Conservation (phyloP, 2,329 filamentous ascomycete genomes). For the Clonostachys sp. region DNA sequence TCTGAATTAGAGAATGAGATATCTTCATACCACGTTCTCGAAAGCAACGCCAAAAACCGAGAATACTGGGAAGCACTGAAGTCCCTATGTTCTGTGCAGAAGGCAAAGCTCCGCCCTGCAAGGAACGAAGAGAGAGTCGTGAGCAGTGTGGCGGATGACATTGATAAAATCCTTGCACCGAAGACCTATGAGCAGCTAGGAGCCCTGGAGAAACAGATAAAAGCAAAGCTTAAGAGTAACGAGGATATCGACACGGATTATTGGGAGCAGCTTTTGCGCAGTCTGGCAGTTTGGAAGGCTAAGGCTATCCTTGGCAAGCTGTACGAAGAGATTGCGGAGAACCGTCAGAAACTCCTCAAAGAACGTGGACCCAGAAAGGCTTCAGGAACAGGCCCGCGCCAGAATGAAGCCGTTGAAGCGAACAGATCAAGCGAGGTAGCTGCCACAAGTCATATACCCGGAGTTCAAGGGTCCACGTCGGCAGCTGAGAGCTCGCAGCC, state of each 20-base stretch:
- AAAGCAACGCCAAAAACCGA: slow-evolving; percentile 70
- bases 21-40: slow-evolving; percentile 71
- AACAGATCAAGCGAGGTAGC: not conserved
- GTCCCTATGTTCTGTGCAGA: slow-evolving; percentile 74
- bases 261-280: slow-evolving; percentile 89
- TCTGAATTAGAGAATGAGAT: slow-evolving; percentile 80
- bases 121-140: slow-evolving; percentile 68
- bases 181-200: slow-evolving; percentile 88
- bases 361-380: slow-evolving; percentile 49
- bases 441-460: not conserved
- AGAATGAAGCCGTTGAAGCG: not conserved
- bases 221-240: slow-evolving; percentile 77
- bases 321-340: slow-evolving; percentile 69
- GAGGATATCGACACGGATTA: slow-evolving; percentile 96
- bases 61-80: slow-evolving; percentile 94
- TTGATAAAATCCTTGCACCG: slow-evolving; percentile 79
- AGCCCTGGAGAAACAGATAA: slow-evolving; percentile 80
- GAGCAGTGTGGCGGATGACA: slow-evolving; percentile 77
- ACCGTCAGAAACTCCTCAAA: slow-evolving; percentile 61
- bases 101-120: slow-evolving; percentile 58
- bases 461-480: not conserved
- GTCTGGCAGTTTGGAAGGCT: slow-evolving; percentile 85
- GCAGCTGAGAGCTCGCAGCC: slow-evolving; percentile 7
- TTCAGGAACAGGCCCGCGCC: slow-evolving; percentile 48
- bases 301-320: slow-evolving; percentile 78